Conservation (phyloP, 306 rosid genomes). For the Dryas octopetala region DNA sequence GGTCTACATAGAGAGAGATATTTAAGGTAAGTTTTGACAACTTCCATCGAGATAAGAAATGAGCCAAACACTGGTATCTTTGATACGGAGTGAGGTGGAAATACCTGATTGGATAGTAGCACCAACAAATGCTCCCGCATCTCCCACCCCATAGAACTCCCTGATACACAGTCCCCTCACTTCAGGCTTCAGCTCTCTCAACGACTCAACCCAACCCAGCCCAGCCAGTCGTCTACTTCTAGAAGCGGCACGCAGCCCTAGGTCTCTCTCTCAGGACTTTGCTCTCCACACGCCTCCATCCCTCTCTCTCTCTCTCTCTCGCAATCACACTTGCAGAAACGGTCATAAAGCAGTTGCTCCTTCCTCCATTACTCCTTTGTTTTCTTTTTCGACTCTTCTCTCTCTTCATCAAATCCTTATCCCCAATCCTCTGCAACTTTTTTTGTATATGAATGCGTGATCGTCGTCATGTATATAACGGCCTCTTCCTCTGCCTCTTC, state of each 20-base stretch:
- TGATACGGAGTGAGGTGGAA: not conserved
- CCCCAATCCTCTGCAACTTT: not conserved
- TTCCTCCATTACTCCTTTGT: conserved; percentile 9
- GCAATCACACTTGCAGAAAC: not conserved
- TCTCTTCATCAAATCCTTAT: conserved; percentile 4
- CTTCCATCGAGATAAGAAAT: too few relatives aligned
- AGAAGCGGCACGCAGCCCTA: conserved; percentile 55
- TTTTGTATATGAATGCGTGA: conserved; percentile 42
- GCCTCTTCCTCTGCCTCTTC: conserved; percentile 52
- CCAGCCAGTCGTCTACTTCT: not conserved
- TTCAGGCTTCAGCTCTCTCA: not conserved
- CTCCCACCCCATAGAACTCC: not conserved
- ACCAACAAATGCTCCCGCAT: not conserved
- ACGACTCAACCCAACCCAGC: too few relatives aligned
- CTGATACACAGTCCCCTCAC: not conserved
- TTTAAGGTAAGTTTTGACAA: too few relatives aligned
- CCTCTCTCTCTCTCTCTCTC: not conserved
- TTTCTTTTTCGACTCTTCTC: not conserved
- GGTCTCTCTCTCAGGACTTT: not conserved
- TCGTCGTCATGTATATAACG: conserved; percentile 53
- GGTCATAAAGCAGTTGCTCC: not conserved
- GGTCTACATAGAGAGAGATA: too few relatives aligned
- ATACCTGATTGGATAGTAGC: not conserved
- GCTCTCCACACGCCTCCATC: conserved; percentile 54
- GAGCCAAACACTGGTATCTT: too few relatives aligned